Percentiles rank a stretch among this genome's conserved stretches.
phyloP scores from a whole-genome alignment of 208 protist genomes.

The Eutreptiella sp. region DNA sequence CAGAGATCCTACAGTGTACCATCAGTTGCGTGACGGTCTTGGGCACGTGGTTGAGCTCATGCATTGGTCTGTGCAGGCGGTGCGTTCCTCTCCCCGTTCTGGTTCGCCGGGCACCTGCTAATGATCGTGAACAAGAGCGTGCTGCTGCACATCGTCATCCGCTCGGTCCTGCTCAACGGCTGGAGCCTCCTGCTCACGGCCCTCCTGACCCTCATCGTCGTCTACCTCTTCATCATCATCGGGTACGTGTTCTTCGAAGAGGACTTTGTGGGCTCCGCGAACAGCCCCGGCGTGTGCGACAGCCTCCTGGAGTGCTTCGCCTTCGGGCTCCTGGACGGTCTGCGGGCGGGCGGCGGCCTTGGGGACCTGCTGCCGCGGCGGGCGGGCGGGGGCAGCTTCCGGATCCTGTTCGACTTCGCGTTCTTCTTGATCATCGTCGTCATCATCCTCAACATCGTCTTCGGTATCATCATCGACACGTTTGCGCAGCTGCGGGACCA shows the following conservation, averaged over 20 bases:
- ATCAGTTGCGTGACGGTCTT: too few relatives aligned
- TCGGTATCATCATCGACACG: slow-evolving; percentile 62
- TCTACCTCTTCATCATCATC: slow-evolving; percentile 31
- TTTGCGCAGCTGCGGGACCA: slow-evolving; percentile 44
- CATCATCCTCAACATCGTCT: slow-evolving; percentile 59
- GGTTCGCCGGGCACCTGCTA: slow-evolving; percentile 24
- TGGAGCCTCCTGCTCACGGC: slow-evolving; percentile 25
- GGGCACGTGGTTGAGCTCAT: too few relatives aligned
- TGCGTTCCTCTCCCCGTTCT: slow-evolving; percentile 29
- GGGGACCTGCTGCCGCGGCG: slow-evolving; percentile 21
- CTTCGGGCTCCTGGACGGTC: slow-evolving; percentile 14
- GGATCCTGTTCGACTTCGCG: slow-evolving; percentile 37
- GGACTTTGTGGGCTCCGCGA: too few relatives aligned
- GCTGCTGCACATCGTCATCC: slow-evolving; percentile 26
- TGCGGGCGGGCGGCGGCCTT: slow-evolving; percentile 20
- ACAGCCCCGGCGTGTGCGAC: too few relatives aligned
- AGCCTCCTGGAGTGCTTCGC: slow-evolving; percentile 25
- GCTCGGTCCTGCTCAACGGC: slow-evolving; percentile 24
- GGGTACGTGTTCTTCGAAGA: slow-evolving; percentile 32
- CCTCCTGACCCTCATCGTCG: slow-evolving; percentile 27
- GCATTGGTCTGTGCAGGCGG: too few relatives aligned
- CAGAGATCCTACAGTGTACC: too few relatives aligned
- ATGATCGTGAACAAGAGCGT: slow-evolving; percentile 23
- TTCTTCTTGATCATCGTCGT: slow-evolving; percentile 62
- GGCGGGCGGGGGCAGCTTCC: slow-evolving; percentile 40